These are phyloP conservation scores for Vitellaria paradoxa DNA, from an alignment of 179 eudicot species.

Conservation along the genomic window DNA sequence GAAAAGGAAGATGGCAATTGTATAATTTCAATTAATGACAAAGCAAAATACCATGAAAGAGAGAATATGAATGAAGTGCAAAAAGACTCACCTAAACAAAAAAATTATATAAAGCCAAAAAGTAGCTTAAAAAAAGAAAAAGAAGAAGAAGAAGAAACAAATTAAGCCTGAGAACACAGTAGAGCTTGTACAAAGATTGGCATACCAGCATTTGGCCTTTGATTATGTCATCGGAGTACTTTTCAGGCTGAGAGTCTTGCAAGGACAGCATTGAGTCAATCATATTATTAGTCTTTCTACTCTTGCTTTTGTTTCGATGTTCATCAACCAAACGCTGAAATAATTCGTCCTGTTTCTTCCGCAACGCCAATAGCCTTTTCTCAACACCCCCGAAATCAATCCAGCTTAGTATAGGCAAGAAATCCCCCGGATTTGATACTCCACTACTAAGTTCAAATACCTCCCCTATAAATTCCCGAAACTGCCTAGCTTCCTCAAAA, in stretches of 20 bases:
- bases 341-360: slow-evolving; percentile 22
- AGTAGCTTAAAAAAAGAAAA: not conserved
- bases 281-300: slow-evolving; percentile 22
- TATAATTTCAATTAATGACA: no score
- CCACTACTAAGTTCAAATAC: slow-evolving; percentile 16
- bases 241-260: slow-evolving; percentile 49
- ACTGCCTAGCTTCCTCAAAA: slow-evolving; percentile 21
- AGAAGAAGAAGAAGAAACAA: no score
- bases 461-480: slow-evolving; percentile 18
- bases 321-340: slow-evolving; percentile 24
- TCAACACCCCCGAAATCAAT: slow-evolving; percentile 31
- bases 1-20: no score
- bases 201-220: slow-evolving; percentile 56
- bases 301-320: not conserved
- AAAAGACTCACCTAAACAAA: no score
- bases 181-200: not conserved
- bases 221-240: slow-evolving; percentile 53
- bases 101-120: no score
- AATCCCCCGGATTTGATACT: slow-evolving; percentile 29
- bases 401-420: slow-evolving; percentile 38
- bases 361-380: slow-evolving; percentile 21
- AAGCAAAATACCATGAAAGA: no score
- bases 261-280: slow-evolving; percentile 39
- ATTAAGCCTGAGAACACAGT: not conserved
- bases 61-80: no score